Base-by-base conservation (phyloP, 75 land plant species). In the Cryptomeria japonica region DNA sequence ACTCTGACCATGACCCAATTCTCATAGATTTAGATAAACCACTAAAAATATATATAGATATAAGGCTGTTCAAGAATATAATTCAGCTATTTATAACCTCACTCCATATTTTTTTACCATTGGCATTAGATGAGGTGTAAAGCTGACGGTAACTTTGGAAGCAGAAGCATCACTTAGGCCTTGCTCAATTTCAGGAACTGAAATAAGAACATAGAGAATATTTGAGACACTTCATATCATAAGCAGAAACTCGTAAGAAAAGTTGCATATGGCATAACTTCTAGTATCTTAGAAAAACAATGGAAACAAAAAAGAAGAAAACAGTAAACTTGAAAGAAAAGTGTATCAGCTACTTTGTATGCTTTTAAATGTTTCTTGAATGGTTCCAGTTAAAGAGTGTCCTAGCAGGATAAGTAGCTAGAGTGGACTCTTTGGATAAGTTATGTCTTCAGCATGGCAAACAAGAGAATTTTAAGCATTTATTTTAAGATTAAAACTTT, bases 131-230 rank as follows among this genome's bases (percentile, higher is more conserved):
- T 98, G 97, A 32, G 99, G 99, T 32, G 99, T 98, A 85, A 98
- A 98, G 91, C 99, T 98, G 89, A 98, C 90, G 19, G 93, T 95
- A 15, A 98, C 92, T 89, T 95, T 92, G 80, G 94, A 89, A 61
- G 88, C 55, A 86, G 92, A 91, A 73, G 93, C 98, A 86, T 94
- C 95, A 78, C 91, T 85, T 25, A 98, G 94, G 49, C 99, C 99
- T 93, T 98, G 99, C 88, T 98, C 99, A 83, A 98, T 98, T 87
- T 98, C 99, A 34, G 98, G 98, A 80, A 95, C 98, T 98, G 99
- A 85, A 92, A 79, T 37, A 10, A 80, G 41, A 18, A 87, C 39
- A 82, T 31, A 31, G 13, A 78, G 64, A 42, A 84, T 34, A n/a
- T 38, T 61, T 77, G 37, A 46, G 25, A 85, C 15, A 34, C 70